Percentiles rank a stretch among this genome's conserved stretches.
These are phyloP conservation scores for Suillus subalutaceus DNA, from an alignment of 768 basidiomycete genomes.

Conservation along the genomic window DNA sequence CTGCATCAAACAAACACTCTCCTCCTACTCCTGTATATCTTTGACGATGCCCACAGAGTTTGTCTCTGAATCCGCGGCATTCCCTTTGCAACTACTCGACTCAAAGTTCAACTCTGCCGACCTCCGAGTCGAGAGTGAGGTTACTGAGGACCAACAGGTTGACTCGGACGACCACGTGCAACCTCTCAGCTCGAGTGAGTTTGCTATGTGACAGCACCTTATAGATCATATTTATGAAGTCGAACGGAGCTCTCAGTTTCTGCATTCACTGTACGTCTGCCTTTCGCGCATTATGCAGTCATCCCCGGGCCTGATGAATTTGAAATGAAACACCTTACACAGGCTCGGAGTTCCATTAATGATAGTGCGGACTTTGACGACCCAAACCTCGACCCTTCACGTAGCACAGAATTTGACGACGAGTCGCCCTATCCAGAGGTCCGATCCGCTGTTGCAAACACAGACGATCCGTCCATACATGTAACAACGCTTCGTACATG, in stretches of 20 bases:
- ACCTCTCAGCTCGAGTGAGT: conserved; percentile 24
- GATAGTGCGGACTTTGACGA: conserved; percentile 23
- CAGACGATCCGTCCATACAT: conserved; percentile 67
- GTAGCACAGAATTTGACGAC: conserved; percentile 42
- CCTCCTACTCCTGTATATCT: conserved; percentile 5
- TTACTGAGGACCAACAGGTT: conserved; percentile 28
- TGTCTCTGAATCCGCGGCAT: conserved; percentile 16
- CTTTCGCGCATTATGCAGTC: neutral
- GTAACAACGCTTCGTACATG: conserved; percentile 68
- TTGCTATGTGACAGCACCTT: conserved; percentile 7
- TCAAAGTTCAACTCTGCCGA: conserved; percentile 14
- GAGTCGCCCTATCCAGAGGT: conserved; percentile 79
- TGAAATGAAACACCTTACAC: neutral
- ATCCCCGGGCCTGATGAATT: neutral
- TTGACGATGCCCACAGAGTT: conserved; percentile 24
- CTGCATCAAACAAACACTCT: conserved; percentile 14
- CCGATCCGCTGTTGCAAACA: conserved; percentile 68
- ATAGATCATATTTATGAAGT: neutral
- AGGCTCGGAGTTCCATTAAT: conserved; percentile 9
- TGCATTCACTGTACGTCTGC: conserved; percentile 21
- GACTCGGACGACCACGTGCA: conserved; percentile 15
- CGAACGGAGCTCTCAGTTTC: conserved; percentile 19
- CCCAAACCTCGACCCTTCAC: conserved; percentile 28
- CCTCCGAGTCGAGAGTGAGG: conserved; percentile 12
- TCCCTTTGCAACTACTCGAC: conserved; percentile 20